phyloP scores from a whole-genome alignment of 208 protist genomes.

The Strigomonas galati region DNA sequence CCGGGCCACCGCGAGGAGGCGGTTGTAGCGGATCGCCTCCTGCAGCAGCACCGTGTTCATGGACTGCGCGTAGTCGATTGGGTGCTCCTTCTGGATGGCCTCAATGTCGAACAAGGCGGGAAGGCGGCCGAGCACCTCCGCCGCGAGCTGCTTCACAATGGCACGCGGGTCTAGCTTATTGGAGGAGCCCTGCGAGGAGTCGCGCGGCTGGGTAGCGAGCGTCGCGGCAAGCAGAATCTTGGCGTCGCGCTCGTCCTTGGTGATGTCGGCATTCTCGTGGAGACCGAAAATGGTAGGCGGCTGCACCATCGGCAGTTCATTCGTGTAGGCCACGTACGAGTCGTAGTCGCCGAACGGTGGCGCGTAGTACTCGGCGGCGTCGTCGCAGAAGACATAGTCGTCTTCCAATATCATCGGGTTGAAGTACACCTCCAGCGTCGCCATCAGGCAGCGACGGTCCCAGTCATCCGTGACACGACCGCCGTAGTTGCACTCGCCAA shows the following conservation, averaged over 20 bases:
- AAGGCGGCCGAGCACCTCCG: conserved; percentile 84
- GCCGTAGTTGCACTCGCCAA: conserved; percentile 93
- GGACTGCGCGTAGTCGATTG: conserved; percentile 90
- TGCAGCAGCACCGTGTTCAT: conserved; percentile 97
- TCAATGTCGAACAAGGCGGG: conserved; percentile 91
- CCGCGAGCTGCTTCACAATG: conserved; percentile 80
- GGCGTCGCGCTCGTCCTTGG: conserved; percentile 91
- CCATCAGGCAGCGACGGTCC: conserved; percentile 91
- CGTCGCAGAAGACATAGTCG: conserved; percentile 88
- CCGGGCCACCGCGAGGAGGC: conserved; percentile 88
- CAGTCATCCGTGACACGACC: conserved; percentile 93
- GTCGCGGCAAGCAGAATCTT: conserved; percentile 81
- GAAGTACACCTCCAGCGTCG: conserved; percentile 85
- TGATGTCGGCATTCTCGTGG: conserved; percentile 95
- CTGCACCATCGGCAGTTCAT: conserved; percentile 75
- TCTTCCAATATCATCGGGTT: conserved; percentile 86
- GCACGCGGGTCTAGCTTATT: conserved; percentile 79
- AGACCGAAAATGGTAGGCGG: conserved; percentile 91
- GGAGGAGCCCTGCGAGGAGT: conserved; percentile 20
- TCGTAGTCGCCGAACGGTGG: conserved; percentile 80
- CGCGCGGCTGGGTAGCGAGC: conserved; percentile 85
- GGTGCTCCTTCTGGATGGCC: conserved; percentile 76
- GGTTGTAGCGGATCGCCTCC: conserved; percentile 92
- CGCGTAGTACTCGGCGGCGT: conserved; percentile 81
- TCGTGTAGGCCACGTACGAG: conserved; percentile 86